Evolutionary conservation across 1,284 basidiomycete genomes (phyloP), one percentile per base, ranked within the genome.

Genomic region (Vanrija sp.): DNA sequence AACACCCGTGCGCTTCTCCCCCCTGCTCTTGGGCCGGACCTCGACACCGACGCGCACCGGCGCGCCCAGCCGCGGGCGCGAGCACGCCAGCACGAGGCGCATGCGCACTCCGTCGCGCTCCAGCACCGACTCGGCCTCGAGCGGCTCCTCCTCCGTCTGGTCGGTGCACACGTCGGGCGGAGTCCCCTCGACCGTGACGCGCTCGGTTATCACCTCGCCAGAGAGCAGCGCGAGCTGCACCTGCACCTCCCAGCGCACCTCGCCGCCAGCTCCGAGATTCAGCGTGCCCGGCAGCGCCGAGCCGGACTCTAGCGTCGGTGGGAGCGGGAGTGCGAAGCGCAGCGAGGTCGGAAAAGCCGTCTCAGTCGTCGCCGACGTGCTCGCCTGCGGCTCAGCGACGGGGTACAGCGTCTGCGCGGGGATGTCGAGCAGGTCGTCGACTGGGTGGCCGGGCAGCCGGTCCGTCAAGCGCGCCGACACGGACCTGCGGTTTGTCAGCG

Each of bases 11-110:
- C 70, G 66, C 31, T 31, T 31, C 31, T 31, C 31, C 31, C 47
- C 42, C 18, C 62, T 45, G 37, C 54, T 56, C 41, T 62, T 60
- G 1, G 69, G 66, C 8, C 55, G 48, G 19, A 75, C 62, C 51
- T 75, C 72, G 5, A 75, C 64, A 7, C 72, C 72, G 3, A 71
- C 53, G 24, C 67, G 54, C 4, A 75, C 47, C 19, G 67, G 37
- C 4, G 64, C 57, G 4, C 71, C 71, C 0, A 75, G 55, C 1
- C 68, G 50, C 7, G 71, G 71, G 9, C 45, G 41, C 12, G 53
- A 56, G 20, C 60, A 60, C 24, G 68, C 66, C 0, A 75, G 46
- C 20, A 75, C 44, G 7, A 75, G 47, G 12, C 71, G 48, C 16
- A 62, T 57, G 6, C 54, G 41, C 10, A 68, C 70, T 0, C 71